phyloP scores from a whole-genome alignment of 2,329 filamentous ascomycete species.

The Hirsutella thompsonii region DNA sequence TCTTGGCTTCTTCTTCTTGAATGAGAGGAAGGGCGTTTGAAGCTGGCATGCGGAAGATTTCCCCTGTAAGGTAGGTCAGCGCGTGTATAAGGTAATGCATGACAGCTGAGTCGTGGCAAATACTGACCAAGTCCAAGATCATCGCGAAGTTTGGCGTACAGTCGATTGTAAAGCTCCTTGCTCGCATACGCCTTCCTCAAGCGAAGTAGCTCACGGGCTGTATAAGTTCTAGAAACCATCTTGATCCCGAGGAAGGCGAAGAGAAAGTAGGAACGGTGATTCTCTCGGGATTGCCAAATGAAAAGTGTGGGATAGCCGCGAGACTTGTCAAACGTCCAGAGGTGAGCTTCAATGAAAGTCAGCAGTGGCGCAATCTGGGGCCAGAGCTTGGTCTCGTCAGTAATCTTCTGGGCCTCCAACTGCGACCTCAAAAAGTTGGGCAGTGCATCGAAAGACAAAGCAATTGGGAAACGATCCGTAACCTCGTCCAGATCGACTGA shows the following conservation, averaged over 20 bases:
- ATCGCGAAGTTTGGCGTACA: constrained; percentile 21
- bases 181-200: constrained; percentile 14
- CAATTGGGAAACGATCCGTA: constrained; percentile 10
- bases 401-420: constrained; percentile 13
- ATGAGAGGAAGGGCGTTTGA: constrained; percentile 16
- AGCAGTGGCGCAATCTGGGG: constrained; percentile 19
- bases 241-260: constrained; percentile 24
- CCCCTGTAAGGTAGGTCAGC: constrained; percentile 9
- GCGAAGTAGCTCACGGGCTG: constrained; percentile 28
- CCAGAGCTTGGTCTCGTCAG: constrained; percentile 17
- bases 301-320: constrained; percentile 25
- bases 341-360: constrained; percentile 17
- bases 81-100: background rate
- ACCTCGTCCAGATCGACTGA: constrained; percentile 15
- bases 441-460: constrained; percentile 7
- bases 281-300: constrained; percentile 20
- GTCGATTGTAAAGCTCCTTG: constrained; percentile 13
- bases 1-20: constrained; percentile 14
- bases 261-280: constrained; percentile 24
- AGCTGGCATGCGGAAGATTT: constrained; percentile 17
- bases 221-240: constrained; percentile 32
- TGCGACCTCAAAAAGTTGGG: constrained; percentile 14
- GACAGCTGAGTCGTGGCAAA: background rate
- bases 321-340: constrained; percentile 6
- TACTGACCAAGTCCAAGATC: constrained; percentile 28